Base-by-base conservation (phyloP, 2,329 filamentous ascomycete species). In the Pseudogymnoascus pannorum region DNA sequence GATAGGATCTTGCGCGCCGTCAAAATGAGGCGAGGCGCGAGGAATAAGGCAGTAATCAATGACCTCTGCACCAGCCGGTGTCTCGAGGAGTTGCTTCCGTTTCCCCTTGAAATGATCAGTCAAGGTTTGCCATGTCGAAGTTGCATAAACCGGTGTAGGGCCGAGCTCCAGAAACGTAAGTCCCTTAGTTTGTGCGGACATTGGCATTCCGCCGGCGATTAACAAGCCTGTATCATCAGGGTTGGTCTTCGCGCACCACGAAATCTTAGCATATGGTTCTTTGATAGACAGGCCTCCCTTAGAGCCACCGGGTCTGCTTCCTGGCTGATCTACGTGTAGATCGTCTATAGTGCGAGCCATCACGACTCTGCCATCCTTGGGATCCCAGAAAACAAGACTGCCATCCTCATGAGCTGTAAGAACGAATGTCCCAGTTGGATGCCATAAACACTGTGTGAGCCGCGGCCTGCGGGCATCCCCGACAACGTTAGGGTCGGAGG, bases 211-310 rank as follows among this genome's bases (percentile, higher is more conserved):
- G 29, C 94, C 94, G 2, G 92, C 89, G 61, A 99, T 82, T 38
- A 99, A 76, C 22, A 99, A 79, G 1, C 87, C 93, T 16, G 92
- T 97, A 69, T 99, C 93, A 69, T 99, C 94, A 0, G 92, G 88
- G 70, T 97, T 96, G 63, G 87, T 82, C 72, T 97, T 97, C 62
- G 91, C 93, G 75, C 94, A 99, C 94, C 94, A 99, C 1, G 87
- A 83, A 61, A 97, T 85, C 64, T 86, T 87, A 64, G 85, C 84
- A 63, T 93, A 88, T 0, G 91, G 91, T 61, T 90, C 87, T 64
- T 89, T 87, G 12, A 87, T 75, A 14, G 80, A 79, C 42, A 86
- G 77, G 0, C 78, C 79, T 1, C 79, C 79, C 3, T 80, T 75
- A 1, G 73, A 68, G n/a, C 73, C 75, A 5, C 74, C 74, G 29